A percentile compares a stretch with the other conserved stretches of the same genome.
phyloP scores from a whole-genome alignment of 1,139 yeast genomes.

The Oligophagozyma castellii region DNA sequence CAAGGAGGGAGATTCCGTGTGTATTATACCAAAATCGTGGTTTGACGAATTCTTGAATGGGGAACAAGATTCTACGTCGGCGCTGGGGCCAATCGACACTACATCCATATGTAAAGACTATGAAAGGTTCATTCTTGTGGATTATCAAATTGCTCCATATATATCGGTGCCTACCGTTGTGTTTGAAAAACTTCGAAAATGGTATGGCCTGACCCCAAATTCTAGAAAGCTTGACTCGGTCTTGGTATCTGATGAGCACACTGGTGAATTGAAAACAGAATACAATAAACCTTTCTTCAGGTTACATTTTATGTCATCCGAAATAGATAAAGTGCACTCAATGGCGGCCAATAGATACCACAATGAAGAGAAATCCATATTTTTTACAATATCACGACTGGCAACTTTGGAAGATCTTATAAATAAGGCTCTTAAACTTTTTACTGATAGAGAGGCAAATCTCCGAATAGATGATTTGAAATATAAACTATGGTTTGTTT shows the following conservation, averaged over 20 bases:
- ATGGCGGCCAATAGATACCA: slow-evolving; percentile 12
- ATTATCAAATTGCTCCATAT: slow-evolving; percentile 21
- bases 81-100: slow-evolving; percentile 28
- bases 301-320: slow-evolving; percentile 34
- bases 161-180: slow-evolving; percentile 29
- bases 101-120: slow-evolving; percentile 19
- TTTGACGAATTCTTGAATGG: slow-evolving; percentile 21
- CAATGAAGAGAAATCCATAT: slow-evolving; percentile 8
- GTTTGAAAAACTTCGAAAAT: slow-evolving; percentile 32
- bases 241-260: slow-evolving; percentile 28
- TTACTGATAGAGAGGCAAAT: slow-evolving; percentile 12
- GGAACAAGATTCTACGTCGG: slow-evolving; percentile 8
- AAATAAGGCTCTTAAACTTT: slow-evolving; percentile 15
- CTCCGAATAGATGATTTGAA: slow-evolving; percentile 8
- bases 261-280: slow-evolving; percentile 36
- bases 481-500: slow-evolving; percentile 24
- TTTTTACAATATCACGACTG: slow-evolving; percentile 13
- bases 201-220: slow-evolving; percentile 40
- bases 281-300: slow-evolving; percentile 37
- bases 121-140: slow-evolving; percentile 23
- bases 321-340: slow-evolving; percentile 1
- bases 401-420: slow-evolving; percentile 12
- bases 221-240: slow-evolving; percentile 35
- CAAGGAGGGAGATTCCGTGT: slow-evolving; percentile 24
- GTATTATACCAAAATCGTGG: slow-evolving; percentile 29